Evolutionary conservation across 331 rosid species (phyloP).

Genomic region (Quercus tomentella): DNA sequence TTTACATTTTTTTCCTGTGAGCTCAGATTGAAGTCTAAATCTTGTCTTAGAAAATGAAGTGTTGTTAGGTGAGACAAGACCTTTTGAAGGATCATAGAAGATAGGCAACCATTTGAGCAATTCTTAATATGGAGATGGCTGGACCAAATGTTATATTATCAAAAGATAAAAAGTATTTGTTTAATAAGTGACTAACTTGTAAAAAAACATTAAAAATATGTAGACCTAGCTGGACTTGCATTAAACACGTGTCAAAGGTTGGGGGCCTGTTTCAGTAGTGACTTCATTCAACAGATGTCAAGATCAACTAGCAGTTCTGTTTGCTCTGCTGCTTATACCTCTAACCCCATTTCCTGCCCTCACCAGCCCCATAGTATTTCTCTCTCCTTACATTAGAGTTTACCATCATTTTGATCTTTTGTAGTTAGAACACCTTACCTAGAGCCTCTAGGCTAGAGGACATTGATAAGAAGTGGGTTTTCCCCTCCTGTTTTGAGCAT

Average conservation of each 20-base stretch:
- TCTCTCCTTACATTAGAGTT: background rate
- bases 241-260: background rate
- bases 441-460: too few relatives aligned
- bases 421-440: background rate
- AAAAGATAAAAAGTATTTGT: background rate
- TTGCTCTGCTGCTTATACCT: background rate
- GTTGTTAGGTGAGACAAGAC: background rate
- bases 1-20: background rate
- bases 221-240: background rate
- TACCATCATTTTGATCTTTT: background rate
- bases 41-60: background rate
- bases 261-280: background rate
- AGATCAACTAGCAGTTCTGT: background rate
- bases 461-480: background rate
- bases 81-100: background rate
- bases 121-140: background rate
- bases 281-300: background rate
- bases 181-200: background rate
- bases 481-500: background rate
- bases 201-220: background rate
- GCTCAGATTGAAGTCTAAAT: background rate
- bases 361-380: background rate
- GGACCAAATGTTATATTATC: background rate
- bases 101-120: background rate
- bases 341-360: background rate